Percentiles rank a stretch among this genome's conserved stretches.
Conservation (phyloP, 371 early-diverging fungal genomes). For the Cokeromyces recurvatus region DNA sequence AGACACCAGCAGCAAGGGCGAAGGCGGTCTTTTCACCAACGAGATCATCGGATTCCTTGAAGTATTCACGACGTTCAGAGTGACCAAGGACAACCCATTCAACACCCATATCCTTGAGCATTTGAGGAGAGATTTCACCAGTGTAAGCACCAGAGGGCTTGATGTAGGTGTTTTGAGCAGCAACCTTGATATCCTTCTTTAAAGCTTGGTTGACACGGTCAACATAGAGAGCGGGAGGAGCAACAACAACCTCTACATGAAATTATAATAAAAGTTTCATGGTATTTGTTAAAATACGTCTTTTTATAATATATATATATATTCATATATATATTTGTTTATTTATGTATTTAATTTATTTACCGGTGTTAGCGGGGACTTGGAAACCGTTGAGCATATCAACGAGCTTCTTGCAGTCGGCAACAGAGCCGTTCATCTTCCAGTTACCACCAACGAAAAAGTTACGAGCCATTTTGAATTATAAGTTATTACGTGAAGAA, state of each 20-base stretch:
- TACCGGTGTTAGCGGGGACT: constrained; percentile 43
- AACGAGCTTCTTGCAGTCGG: constrained; percentile 70
- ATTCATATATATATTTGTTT: too few species aligned
- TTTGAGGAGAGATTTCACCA: constrained; percentile 95
- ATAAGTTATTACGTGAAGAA: constrained; percentile 2
- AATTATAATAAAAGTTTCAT: not conserved
- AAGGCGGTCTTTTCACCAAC: constrained; percentile 87
- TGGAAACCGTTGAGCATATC: constrained; percentile 67
- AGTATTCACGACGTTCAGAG: constrained; percentile 97
- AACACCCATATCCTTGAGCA: constrained; percentile 94
- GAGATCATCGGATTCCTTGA: constrained; percentile 86
- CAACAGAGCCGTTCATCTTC: constrained; percentile 94
- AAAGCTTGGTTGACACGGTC: constrained; percentile 72
- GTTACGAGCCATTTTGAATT: constrained; percentile 53
- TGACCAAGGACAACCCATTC: constrained; percentile 98
- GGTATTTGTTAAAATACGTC: too few species aligned
- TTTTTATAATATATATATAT: too few species aligned
- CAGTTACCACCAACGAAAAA: constrained; percentile 84
- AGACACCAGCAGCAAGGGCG: constrained; percentile 85
- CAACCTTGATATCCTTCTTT: constrained; percentile 83
- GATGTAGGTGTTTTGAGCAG: constrained; percentile 94
- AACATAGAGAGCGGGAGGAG: constrained; percentile 95
- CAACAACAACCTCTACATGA: constrained; percentile 89
- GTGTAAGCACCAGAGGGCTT: constrained; percentile 95
- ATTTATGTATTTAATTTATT: constrained; percentile 6